Evolutionary conservation across 1,139 yeast genomes (phyloP).

Genomic region (Yamadazyma aaseri): DNA sequence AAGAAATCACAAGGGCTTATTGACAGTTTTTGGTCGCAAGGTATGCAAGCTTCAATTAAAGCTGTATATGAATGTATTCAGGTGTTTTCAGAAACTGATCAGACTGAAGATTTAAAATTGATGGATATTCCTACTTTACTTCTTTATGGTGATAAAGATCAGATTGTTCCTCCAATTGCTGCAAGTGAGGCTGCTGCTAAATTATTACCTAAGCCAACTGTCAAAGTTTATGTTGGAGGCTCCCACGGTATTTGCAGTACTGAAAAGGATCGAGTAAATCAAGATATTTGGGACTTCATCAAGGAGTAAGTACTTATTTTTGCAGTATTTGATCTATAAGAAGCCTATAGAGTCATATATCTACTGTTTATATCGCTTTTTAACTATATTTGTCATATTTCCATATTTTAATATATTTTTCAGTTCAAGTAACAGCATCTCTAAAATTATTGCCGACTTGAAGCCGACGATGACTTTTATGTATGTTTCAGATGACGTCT

Average conservation of each 20-base stretch:
- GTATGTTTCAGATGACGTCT: too few relatives aligned
- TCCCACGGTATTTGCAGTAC: not conserved
- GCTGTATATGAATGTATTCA: conserved; percentile 16
- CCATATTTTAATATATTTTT: too few relatives aligned
- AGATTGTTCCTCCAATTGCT: conserved; percentile 17
- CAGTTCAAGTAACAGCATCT: too few relatives aligned
- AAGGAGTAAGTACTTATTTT: too few relatives aligned
- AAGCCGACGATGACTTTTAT: too few relatives aligned
- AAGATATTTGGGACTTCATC: too few relatives aligned
- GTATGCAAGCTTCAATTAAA: conserved; percentile 19
- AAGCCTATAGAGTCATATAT: too few relatives aligned
- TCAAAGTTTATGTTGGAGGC: not conserved
- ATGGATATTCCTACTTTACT: conserved; percentile 17
- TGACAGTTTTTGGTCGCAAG: conserved; percentile 18
- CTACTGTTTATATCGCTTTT: too few relatives aligned
- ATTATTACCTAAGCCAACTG: not conserved
- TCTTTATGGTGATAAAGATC: conserved; percentile 18
- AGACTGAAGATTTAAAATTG: conserved; percentile 14
- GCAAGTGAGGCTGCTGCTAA: conserved; percentile 14
- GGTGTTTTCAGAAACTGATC: conserved; percentile 17
- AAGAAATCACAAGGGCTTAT: conserved; percentile 12
- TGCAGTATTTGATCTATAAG: too few relatives aligned
- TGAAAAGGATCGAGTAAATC: not conserved
- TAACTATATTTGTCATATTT: too few relatives aligned
- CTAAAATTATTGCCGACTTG: too few relatives aligned